Conservation (phyloP, 1,284 basidiomycete genomes). For the Trichosporon asahii region DNA sequence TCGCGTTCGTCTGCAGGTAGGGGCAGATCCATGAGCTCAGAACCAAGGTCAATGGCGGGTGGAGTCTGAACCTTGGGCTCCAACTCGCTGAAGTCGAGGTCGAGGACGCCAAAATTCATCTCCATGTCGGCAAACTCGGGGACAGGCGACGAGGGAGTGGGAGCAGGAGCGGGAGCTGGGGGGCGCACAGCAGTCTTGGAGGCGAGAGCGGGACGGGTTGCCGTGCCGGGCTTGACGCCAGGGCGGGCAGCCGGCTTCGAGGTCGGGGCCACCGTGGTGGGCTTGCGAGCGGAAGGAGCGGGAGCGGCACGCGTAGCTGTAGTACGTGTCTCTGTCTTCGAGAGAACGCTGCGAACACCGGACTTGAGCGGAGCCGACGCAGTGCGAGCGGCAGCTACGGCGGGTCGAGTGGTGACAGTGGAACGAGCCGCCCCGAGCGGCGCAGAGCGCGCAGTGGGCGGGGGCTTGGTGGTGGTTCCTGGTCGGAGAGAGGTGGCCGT, state of each 20-base stretch:
- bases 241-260: neutral
- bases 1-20: neutral
- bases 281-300: neutral
- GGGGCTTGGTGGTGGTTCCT: neutral
- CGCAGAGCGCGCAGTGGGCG: neutral
- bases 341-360: neutral
- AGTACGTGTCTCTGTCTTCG: neutral
- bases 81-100: slow-evolving; percentile 16
- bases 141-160: slow-evolving; percentile 1
- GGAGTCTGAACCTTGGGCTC: neutral
- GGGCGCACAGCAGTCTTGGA: neutral
- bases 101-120: slow-evolving; percentile 17
- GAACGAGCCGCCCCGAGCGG: neutral
- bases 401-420: neutral
- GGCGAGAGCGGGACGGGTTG: neutral
- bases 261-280: neutral
- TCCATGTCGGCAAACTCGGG: slow-evolving; percentile 2
- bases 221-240: neutral
- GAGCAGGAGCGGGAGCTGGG: neutral
- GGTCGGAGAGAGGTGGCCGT: neutral
- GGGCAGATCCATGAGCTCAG: neutral
- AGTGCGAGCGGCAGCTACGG: neutral
- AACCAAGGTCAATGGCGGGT: neutral
- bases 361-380: neutral
- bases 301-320: slow-evolving; percentile 2